Evolutionary conservation across 1,284 basidiomycete genomes (phyloP), one percentile per base, ranked within the genome.

Genomic region (Polyporus tsugae): DNA sequence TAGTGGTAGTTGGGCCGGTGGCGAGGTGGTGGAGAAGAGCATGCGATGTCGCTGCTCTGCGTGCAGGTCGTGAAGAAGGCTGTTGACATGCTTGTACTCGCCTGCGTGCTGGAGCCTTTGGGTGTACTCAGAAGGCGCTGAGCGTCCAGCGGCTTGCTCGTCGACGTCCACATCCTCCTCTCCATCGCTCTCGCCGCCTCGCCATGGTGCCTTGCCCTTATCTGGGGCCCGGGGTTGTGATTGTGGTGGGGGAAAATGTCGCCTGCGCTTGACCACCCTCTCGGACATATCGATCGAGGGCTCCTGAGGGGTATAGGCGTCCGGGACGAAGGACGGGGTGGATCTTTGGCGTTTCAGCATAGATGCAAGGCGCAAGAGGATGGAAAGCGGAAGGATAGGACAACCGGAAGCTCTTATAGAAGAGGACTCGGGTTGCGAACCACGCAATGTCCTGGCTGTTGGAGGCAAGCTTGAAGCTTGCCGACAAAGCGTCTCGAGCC

Each of bases 261-360:
- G 75, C 38, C 79, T 78, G 35, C 81, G 80, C 71, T 83, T 82
- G 22, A 71, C 67, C 60, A 73, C 73, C 22, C 77, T 74, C 57
- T 80, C 77, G 69, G 70, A 74, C 35, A 73, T 63, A 61, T 77
- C 75, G 55, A 70, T 62, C 15, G 74, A 53, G 6, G 71, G 66
- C 49, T 77, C 72, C 55, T 71, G 66, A 10, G 74, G 63, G 17
- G 70, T 39, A 13, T 82, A 84, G 64, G 70, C 57, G 38, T 80
- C 82, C 1, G 82, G 80, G 80, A 81, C 2, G 83, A 82, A 15
- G 87, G 89, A 9, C 88, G 87, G 19, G 77, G 74, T 17, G 83
- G 84, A 72, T 64, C 91, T 82, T 68, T 87, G 90, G 72, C 92
- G 85, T 77, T 93, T 93, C 72, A 93, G 80, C 91, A 93, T 93